Percentiles rank a stretch among this genome's conserved stretches.
Conservation (phyloP, 2,329 filamentous ascomycete species). For the Periconia sp. region DNA sequence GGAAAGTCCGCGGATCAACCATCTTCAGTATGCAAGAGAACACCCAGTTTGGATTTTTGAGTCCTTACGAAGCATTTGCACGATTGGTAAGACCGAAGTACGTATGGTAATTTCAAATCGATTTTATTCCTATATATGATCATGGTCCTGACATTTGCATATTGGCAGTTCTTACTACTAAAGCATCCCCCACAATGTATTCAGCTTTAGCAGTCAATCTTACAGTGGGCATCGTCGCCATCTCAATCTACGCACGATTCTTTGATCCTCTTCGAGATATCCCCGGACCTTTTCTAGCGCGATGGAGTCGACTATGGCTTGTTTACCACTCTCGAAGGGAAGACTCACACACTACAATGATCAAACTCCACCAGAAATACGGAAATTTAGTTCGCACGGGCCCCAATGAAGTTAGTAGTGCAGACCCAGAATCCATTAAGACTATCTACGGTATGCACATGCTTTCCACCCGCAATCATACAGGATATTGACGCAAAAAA, state of each 20-base stretch:
- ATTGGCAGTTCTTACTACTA: too few relatives aligned
- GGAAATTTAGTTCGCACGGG: conserved; percentile 16
- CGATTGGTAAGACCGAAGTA: too few relatives aligned
- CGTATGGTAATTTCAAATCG: too few relatives aligned
- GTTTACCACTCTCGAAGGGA: neutral
- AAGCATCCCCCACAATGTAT: too few relatives aligned
- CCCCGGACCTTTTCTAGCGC: conserved; percentile 28
- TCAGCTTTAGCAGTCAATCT: too few relatives aligned
- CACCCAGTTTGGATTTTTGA: too few relatives aligned
- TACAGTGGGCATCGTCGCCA: neutral
- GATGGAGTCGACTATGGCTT: conserved; percentile 14
- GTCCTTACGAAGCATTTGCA: too few relatives aligned
- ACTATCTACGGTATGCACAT: conserved; percentile 10
- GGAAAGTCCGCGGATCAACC: too few relatives aligned
- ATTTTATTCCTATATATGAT: too few relatives aligned
- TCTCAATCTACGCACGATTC: neutral
- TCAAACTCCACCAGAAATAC: conserved; percentile 22
- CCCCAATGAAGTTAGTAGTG: conserved; percentile 11
- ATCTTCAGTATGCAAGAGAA: too few relatives aligned
- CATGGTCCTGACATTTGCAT: too few relatives aligned
- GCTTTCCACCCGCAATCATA: neutral
- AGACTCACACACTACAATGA: neutral
- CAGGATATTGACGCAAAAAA: neutral
- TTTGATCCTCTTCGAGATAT: conserved; percentile 21
- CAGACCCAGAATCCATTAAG: conserved; percentile 3